Conservation (phyloP, 768 basidiomycete genomes). For the Podaxis rugospora region DNA sequence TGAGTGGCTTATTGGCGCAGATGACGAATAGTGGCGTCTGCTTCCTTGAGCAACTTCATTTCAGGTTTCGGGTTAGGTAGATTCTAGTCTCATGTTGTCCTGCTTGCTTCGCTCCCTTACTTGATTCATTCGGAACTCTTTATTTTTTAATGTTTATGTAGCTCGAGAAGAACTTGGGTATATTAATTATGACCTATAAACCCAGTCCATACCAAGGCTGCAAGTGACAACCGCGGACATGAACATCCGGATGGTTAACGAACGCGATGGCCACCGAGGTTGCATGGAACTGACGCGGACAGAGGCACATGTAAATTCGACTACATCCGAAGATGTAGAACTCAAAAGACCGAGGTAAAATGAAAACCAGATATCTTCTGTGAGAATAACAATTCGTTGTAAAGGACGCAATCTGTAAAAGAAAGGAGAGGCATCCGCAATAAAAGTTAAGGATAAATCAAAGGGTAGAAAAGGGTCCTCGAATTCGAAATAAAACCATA, state of each 20-base stretch:
- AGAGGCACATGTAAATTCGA: not conserved
- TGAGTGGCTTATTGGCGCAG: constrained; percentile 93
- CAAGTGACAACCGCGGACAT: too few relatives aligned
- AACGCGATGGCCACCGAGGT: too few relatives aligned
- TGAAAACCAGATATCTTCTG: not conserved
- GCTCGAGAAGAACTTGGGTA: not conserved
- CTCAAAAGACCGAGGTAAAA: not conserved
- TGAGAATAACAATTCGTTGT: not conserved
- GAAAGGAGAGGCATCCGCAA: not conserved
- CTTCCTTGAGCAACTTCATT: not conserved
- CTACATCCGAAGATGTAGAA: not conserved
- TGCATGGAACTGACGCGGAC: too few relatives aligned
- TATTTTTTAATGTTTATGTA: not conserved
- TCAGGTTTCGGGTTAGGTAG: not conserved
- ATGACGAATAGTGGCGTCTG: constrained; percentile 39
- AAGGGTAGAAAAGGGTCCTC: constrained; percentile 13
- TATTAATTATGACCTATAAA: not conserved
- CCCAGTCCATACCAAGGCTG: too few relatives aligned
- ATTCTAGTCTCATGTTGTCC: not conserved
- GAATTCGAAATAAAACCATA: constrained; percentile 1
- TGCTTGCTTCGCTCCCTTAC: not conserved
- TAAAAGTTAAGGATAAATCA: constrained; percentile 7
- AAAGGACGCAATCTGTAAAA: not conserved
- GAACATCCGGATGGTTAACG: too few relatives aligned
- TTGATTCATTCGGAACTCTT: not conserved